Base-by-base conservation (phyloP, 1,284 basidiomycete species). In the Trichosporon sp. region DNA sequence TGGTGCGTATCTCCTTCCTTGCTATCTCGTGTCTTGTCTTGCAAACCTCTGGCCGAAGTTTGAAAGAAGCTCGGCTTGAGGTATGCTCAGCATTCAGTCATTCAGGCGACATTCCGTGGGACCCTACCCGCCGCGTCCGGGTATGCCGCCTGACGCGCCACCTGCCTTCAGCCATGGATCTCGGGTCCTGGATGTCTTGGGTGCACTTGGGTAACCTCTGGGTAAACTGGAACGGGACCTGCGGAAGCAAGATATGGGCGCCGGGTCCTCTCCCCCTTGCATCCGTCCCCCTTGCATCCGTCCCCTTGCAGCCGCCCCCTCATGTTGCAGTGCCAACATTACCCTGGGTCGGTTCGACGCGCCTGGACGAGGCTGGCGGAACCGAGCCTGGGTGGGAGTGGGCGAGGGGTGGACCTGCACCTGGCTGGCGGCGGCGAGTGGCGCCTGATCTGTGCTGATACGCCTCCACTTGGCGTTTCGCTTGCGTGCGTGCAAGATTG, bases 381-480 rank as follows among this genome's bases (percentile, higher is more conserved):
- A n/a, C 43, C 10, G 35, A 40, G n/a, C 40, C 16, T 40, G 38
- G 38, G 38, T 40, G 8, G 38, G 38, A 40, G 54, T 61, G n/a
- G 73, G 5, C 43, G 51, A 54, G 51, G 51, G 51, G n/a, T 37
- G 35, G 35, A 37, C 35, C 6, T 37, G 35, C 6, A 37, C 35
- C 3, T 10, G 14, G 51, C 26, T 54, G 51, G 51, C 51, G 51
- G 31, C 7, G 59, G 59, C 31, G 59, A 14, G 59, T 63, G 59
- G 59, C 59, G 59, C 31, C 31, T 63, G 59, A 35, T 63, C 59
- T 35, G 59, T 63, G 59, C 59, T 63, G 59, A 37, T 26, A 19
- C 51, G 73, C n/a, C 46, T 67, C 10, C 69, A 67, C n/a, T 43
- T 73, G 31, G 31, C 31, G 16, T 37, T 35, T 32, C 32, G 31